Evolutionary conservation across 352 stramenopile species (phyloP), one percentile per base, ranked within the genome.

Genomic region (Thraustotheca clavata): DNA sequence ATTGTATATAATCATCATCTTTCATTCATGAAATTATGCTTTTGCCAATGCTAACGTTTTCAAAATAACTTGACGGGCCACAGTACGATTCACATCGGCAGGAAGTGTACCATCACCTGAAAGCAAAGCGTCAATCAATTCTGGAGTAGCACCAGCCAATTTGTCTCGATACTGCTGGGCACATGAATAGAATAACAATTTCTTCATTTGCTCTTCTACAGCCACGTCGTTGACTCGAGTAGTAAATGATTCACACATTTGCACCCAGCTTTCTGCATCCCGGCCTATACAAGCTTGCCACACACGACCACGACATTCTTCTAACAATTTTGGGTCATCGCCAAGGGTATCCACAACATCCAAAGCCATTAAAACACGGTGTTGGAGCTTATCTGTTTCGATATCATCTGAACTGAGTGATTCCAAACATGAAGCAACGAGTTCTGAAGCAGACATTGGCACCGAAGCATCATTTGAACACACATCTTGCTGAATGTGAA

Each of bases 1-100:
- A 43, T 31, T 9, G 43, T 52, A 52, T 52, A 52, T 52, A 47
- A 47, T 47, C 39, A 52, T 52, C 43, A 52, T 18, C 24, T 24
- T 35, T 9, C 3, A 14, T 3, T 31, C 24, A 50, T 31, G 7
- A 52, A 52, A 6, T 7, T 52, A 47, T 24, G 39, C 39, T 2
- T 2, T 47, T 24, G 39, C 39, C 2, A 52, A 31, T 18, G 43
- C 43, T 31, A 52, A 7, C 12, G 43, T 52, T 18, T 52, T 24
- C 43, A 52, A 24, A 14, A 52, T 24, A 9, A 52, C 24, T 31
- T 9, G 12, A 2, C 43, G 43, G 24, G 34, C 43, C 11, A 18
- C 34, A 9, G 43, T 52, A 20, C 43, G 43, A 31, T 52, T 52
- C 43, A 52, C 43, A 31, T 3, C 43, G 1, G 24, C 1, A 24